Percentiles rank a stretch among this genome's conserved stretches.
Conservation (phyloP, 306 rosid genomes). For the Dryas alaskensis region DNA sequence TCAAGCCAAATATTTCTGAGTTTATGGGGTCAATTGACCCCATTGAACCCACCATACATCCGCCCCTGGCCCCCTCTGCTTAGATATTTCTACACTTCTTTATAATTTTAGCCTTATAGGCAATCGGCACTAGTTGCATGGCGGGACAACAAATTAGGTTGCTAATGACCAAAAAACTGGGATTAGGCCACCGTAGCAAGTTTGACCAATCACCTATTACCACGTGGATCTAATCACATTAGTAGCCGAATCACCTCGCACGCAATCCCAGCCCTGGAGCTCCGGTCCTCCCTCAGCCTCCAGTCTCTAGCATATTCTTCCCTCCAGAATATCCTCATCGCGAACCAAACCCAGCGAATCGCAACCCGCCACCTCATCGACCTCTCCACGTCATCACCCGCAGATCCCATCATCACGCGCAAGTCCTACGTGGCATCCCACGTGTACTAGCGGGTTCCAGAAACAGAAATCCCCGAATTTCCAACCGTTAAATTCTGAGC, state of each 20-base stretch:
- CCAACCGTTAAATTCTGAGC: slow-evolving; percentile 24
- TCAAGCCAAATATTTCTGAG: too few relatives aligned
- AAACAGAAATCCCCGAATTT: slow-evolving; percentile 18
- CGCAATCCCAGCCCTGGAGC: neutral
- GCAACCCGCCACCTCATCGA: slow-evolving; percentile 4
- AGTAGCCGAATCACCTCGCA: neutral
- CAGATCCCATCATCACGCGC: slow-evolving; percentile 5
- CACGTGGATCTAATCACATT: neutral
- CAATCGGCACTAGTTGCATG: too few relatives aligned
- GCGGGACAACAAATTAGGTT: too few relatives aligned
- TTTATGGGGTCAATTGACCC: too few relatives aligned
- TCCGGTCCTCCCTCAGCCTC: neutral
- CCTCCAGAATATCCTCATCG: slow-evolving; percentile 27
- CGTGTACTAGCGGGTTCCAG: slow-evolving; percentile 30
- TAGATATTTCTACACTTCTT: too few relatives aligned
- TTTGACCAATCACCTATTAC: neutral
- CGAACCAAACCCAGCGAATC: slow-evolving; percentile 22
- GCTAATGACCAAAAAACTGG: too few relatives aligned
- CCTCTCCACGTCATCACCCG: slow-evolving; percentile 12
- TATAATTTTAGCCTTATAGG: too few relatives aligned
- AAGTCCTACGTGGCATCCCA: slow-evolving; percentile 38
- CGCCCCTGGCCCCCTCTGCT: too few relatives aligned
- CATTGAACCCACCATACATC: too few relatives aligned
- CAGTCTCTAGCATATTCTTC: slow-evolving; percentile 36
- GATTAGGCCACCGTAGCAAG: neutral